Evolutionary conservation across 495 filamentous ascomycete species (phyloP).

Genomic region (Aspergillus taichungensis): DNA sequence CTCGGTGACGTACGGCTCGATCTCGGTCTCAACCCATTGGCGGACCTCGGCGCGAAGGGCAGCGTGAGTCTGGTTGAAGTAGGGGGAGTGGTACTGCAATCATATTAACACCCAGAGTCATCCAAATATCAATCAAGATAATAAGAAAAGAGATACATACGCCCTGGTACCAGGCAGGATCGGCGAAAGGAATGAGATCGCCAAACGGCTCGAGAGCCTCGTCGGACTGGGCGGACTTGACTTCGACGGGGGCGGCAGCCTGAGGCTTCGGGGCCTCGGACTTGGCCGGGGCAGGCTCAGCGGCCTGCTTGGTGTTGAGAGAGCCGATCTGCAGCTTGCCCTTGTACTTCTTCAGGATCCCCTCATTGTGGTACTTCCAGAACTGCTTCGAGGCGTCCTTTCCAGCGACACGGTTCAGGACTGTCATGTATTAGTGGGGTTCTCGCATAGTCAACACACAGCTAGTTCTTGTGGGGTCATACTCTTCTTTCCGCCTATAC

Average conservation of each 20-base stretch:
- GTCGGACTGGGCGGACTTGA: slow-evolving; percentile 37
- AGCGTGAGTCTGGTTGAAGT: slow-evolving; percentile 88
- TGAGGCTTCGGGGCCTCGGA: slow-evolving; percentile 46
- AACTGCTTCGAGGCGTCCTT: slow-evolving; percentile 98
- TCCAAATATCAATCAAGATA: slow-evolving; percentile 7
- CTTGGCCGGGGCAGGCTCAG: slow-evolving; percentile 44
- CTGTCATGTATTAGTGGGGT: slow-evolving; percentile 27
- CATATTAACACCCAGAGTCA: slow-evolving; percentile 2
- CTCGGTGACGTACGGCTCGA: slow-evolving; percentile 87
- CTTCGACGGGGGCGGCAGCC: slow-evolving; percentile 40
- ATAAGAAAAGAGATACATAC: slow-evolving; percentile 48
- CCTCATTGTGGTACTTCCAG: slow-evolving; percentile 98
- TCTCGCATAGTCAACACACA: too few species aligned
- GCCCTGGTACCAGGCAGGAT: slow-evolving; percentile 93
- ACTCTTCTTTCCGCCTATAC: slow-evolving; percentile 88
- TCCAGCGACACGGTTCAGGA: slow-evolving; percentile 84
- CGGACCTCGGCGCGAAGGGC: slow-evolving; percentile 84
- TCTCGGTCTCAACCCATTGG: slow-evolving; percentile 80
- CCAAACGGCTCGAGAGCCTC: slow-evolving; percentile 77
- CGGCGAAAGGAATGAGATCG: slow-evolving; percentile 79
- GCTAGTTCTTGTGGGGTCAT: too few species aligned
- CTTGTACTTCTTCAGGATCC: slow-evolving; percentile 94
- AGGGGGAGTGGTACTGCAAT: slow-evolving; percentile 80
- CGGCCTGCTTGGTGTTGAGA: slow-evolving; percentile 70
- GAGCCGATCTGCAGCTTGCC: slow-evolving; percentile 80